phyloP scores from a whole-genome alignment of 768 basidiomycete genomes.

The Coprinellus aureogranulatus region DNA sequence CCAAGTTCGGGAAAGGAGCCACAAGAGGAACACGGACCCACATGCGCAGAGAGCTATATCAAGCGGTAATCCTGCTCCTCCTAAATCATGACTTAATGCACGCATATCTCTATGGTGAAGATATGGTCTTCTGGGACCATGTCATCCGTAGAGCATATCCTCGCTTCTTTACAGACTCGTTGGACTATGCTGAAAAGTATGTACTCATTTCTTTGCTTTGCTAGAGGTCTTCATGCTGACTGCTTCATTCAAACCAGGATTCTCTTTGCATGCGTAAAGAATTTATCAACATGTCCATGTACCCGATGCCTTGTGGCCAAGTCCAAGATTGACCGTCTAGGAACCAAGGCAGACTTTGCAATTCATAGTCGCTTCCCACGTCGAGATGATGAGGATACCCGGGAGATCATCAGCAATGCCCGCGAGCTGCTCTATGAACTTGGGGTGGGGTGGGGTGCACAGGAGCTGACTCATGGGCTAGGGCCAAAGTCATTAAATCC shows the following conservation, averaged over 20 bases:
- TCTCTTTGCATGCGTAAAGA: slow-evolving; percentile 31
- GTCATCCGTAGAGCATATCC: slow-evolving; percentile 29
- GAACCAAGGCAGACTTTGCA: slow-evolving; percentile 35
- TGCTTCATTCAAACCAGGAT: slow-evolving; percentile 16
- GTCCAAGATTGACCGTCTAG: slow-evolving; percentile 34
- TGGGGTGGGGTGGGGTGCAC: slow-evolving; percentile 18
- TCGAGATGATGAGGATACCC: slow-evolving; percentile 23
- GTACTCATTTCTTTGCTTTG: slow-evolving; percentile 3
- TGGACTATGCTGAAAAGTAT: slow-evolving; percentile 43
- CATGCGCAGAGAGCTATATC: slow-evolving; percentile 20
- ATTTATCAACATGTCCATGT: slow-evolving; percentile 28
- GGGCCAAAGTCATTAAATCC: slow-evolving; percentile 9
- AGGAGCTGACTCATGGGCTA: slow-evolving; percentile 28
- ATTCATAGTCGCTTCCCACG: slow-evolving; percentile 34
- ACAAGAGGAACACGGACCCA: neutral
- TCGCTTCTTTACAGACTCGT: slow-evolving; percentile 31
- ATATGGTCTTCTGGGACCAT: slow-evolving; percentile 27
- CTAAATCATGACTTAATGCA: slow-evolving; percentile 31
- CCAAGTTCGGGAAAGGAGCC: neutral
- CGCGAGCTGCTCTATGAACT: slow-evolving; percentile 20
- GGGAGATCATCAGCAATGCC: slow-evolving; percentile 16
- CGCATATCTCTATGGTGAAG: slow-evolving; percentile 31
- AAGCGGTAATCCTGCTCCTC: slow-evolving; percentile 23
- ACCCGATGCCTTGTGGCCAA: slow-evolving; percentile 33
- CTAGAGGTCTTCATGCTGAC: neutral